phyloP scores from a whole-genome alignment of 805 yeast genomes.

The Metschnikowia cubensis region DNA sequence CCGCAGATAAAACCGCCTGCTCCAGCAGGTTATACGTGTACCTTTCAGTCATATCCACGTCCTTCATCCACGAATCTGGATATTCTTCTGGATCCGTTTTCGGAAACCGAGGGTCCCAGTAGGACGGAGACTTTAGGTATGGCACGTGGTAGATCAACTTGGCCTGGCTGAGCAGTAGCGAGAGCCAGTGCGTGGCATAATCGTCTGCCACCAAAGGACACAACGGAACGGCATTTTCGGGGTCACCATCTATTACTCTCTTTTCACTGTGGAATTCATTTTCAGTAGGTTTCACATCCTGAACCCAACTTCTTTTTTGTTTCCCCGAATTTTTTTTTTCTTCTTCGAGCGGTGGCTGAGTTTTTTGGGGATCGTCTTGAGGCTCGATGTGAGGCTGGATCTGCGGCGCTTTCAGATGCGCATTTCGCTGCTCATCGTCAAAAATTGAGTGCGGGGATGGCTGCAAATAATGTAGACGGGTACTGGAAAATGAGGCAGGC shows the following conservation, averaged over 20 bases:
- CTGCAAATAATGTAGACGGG: background rate
- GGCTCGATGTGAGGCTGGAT: background rate
- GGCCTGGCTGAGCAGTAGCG: constrained; percentile 16
- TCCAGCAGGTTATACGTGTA: constrained; percentile 43
- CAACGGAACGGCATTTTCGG: constrained; percentile 32
- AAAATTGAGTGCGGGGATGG: background rate
- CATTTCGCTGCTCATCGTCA: background rate
- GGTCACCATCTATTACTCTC: too few relatives aligned
- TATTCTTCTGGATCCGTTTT: constrained; percentile 28
- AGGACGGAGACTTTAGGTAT: constrained; percentile 49
- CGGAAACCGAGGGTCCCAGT: constrained; percentile 33
- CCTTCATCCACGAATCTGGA: constrained; percentile 41
- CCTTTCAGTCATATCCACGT: constrained; percentile 47
- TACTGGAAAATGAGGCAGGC: background rate
- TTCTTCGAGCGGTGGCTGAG: background rate
- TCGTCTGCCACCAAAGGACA: constrained; percentile 60
- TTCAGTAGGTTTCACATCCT: background rate
- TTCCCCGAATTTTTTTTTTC: too few relatives aligned
- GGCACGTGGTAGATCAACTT: constrained; percentile 49
- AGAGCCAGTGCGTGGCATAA: constrained; percentile 46
- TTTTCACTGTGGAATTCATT: too few relatives aligned
- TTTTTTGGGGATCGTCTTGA: background rate
- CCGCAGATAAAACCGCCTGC: constrained; percentile 9
- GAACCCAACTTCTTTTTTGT: background rate
- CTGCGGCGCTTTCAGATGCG: background rate